phyloP scores from a whole-genome alignment of 345 rosid species.

The Linum tenue region DNA sequence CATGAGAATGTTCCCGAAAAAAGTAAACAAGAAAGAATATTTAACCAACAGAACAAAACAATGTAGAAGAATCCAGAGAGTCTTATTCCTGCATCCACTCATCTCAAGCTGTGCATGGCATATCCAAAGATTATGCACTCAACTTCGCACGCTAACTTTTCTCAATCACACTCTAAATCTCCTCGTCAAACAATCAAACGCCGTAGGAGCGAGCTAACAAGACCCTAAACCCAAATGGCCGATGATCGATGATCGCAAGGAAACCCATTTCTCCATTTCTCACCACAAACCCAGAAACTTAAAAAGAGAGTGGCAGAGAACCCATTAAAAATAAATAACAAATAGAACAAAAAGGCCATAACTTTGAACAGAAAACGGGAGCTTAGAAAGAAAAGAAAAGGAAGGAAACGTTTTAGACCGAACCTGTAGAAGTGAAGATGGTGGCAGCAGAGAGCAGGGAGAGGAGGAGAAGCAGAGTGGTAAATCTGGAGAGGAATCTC shows the following conservation, averaged over 20 bases:
- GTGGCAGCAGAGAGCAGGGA: conserved; percentile 29
- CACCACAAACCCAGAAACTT: not conserved
- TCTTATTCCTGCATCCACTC: not conserved
- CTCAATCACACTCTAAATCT: not conserved
- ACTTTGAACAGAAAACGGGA: conserved; percentile 8
- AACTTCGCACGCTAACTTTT: not conserved
- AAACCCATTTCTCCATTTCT: conserved; percentile 13
- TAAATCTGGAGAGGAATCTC: conserved; percentile 29
- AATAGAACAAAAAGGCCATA: not conserved
- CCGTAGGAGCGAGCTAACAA: not conserved
- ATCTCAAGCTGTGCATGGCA: not conserved
- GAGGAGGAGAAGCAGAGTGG: conserved; percentile 22
- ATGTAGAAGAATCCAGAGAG: not conserved
- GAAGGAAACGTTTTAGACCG: not conserved
- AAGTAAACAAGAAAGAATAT: no score
- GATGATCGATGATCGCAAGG: conserved; percentile 2
- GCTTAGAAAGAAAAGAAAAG: not conserved
- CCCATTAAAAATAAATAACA: not conserved
- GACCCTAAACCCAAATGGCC: conserved; percentile 4
- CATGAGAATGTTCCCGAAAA: not conserved
- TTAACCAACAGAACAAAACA: no score
- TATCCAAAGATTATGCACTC: not conserved
- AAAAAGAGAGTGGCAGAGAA: conserved; percentile 1
- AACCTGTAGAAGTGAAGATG: conserved; percentile 48
- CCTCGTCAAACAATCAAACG: not conserved